Evolutionary conservation across 164 flowering plant genomes (phyloP), one percentile per base, ranked within the genome.

Genomic region (Berberis thunbergii): DNA sequence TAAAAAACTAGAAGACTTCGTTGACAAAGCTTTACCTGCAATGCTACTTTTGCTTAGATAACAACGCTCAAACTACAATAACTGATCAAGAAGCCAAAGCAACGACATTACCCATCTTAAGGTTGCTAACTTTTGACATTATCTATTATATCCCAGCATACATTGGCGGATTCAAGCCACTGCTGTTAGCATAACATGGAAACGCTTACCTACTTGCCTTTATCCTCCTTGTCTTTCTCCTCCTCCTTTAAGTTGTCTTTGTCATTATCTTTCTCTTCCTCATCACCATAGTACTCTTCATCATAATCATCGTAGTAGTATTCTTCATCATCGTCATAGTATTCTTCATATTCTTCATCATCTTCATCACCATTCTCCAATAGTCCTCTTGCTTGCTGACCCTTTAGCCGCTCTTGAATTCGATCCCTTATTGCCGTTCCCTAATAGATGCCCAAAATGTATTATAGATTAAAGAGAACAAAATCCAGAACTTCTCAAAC

Each of bases 341-440:
- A 46, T 38, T 26, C 26, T 26, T 26, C 26, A 26, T 70, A 13
- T 2, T 75, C 72, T 3, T 75, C 74, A 2, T 64, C 68, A 2
- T 64, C 72, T 9, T 63, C 72, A 43, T 75, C 75, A 26, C 60
- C 69, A 45, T 68, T 64, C 43, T 40, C 42, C 59, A 41, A 54
- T 48, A 66, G 60, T 54, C 62, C 9, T 5, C 60, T 73, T 46
- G 13, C 49, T 11, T 63, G 65, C 59, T 69, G 75, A 49, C 65
- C 59, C 66, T 55, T 72, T 46, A 75, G 66, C 12, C 75, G 49
- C 50, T 71, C 75, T 64, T 75, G 73, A 11, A 75, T 75, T 48
- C 76, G 57, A 50, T 72, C 73, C 60, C 70, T 75, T 38, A 72
- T 75, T 11, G 74, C 75, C 4, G 72, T 68, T 70, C 67, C 76